Percentiles rank a stretch among this genome's conserved stretches.
Conservation (phyloP, 768 basidiomycete genomes). For the Trametes maxima region DNA sequence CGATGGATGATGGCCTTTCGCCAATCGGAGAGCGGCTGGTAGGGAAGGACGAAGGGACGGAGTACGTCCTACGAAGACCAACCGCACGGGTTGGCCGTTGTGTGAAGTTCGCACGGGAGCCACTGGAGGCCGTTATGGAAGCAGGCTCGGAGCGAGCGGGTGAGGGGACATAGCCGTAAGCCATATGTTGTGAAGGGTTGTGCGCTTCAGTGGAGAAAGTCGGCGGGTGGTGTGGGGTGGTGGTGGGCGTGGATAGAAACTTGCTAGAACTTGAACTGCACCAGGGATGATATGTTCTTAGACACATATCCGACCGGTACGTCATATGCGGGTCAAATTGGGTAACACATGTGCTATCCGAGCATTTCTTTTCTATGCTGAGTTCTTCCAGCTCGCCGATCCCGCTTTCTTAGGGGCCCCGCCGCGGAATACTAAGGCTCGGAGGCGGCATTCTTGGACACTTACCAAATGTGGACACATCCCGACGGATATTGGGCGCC, state of each 20-base stretch:
- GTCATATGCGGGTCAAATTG: no score
- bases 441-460: conserved; percentile 5
- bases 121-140: not conserved
- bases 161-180: conserved; percentile 6
- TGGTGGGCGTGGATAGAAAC: not conserved
- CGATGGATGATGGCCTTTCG: not conserved
- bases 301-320: no score
- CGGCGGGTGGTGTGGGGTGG: not conserved
- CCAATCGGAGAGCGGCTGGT: no score
- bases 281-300: no score
- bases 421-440: not conserved
- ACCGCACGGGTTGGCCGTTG: not conserved
- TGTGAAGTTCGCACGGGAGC: not conserved
- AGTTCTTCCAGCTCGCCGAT: no score
- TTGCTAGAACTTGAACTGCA: no score
- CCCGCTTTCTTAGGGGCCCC: not conserved
- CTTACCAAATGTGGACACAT: conserved; percentile 1
- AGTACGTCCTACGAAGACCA: not conserved
- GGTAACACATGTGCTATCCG: no score
- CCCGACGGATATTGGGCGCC: not conserved
- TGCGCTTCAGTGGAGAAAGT: not conserved
- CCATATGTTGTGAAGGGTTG: not conserved
- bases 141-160: conserved; percentile 12
- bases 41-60: not conserved
- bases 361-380: no score